These are phyloP conservation scores for Ustilaginoidea virens DNA, from an alignment of 2,329 filamentous ascomycete species.

Conservation along the genomic window DNA sequence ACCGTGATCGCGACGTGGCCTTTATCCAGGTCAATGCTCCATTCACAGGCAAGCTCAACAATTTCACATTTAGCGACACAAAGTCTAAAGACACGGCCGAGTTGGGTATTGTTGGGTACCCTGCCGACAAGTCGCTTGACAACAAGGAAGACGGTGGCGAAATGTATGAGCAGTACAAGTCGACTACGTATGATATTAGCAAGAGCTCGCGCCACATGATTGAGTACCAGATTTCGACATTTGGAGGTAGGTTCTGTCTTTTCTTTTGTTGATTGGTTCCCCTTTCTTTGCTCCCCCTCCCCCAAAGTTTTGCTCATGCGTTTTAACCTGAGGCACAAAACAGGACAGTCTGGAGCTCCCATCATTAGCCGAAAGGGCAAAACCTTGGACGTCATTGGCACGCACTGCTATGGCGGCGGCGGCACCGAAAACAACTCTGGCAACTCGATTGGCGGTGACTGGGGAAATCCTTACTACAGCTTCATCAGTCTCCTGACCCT, in stretches of 20 bases:
- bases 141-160: slow-evolving; percentile 13
- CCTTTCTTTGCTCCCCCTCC: too few relatives aligned
- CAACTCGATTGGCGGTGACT: slow-evolving; percentile 9
- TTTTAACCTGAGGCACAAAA: too few relatives aligned
- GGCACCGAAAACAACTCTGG: slow-evolving; percentile 11
- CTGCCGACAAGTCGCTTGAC: slow-evolving; percentile 11
- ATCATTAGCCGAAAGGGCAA: too few relatives aligned
- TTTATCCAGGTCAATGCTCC: slow-evolving; percentile 12
- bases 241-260: slow-evolving; percentile 13
- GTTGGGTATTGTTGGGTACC: slow-evolving; percentile 19
- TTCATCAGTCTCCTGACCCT: slow-evolving; percentile 6
- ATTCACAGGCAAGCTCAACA: slow-evolving; percentile 10
- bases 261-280: too few relatives aligned
- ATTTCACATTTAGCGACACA: slow-evolving; percentile 8
- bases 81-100: slow-evolving; percentile 1
- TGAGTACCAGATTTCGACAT: slow-evolving; percentile 15
- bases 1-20: slow-evolving; percentile 10
- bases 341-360: slow-evolving; percentile 1
- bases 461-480: slow-evolving; percentile 10
- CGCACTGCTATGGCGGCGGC: slow-evolving; percentile 13
- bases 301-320: too few relatives aligned
- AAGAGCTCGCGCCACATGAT: slow-evolving; percentile 12
- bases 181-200: slow-evolving; percentile 10
- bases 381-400: slow-evolving; percentile 12
- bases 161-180: slow-evolving; percentile 17